Percentiles rank a stretch among this genome's conserved stretches.
phyloP scores from a whole-genome alignment of 176 grass and related monocot species.

The Avena eriantha region DNA sequence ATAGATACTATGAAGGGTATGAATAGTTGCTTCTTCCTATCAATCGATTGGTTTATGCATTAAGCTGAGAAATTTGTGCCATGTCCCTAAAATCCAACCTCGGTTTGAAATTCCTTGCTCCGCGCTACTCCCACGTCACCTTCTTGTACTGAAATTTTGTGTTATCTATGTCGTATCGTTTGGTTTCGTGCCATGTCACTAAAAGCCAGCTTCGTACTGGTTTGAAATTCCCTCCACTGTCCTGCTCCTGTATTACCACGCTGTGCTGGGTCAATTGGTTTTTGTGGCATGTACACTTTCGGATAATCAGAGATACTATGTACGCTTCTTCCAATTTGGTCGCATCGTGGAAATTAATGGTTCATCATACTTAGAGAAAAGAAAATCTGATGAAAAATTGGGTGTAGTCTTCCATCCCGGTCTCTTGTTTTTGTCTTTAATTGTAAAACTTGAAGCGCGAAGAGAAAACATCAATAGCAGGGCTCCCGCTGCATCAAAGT shows the following conservation, averaged over 20 bases:
- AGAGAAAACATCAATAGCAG: slow-evolving; percentile 14
- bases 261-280: background rate
- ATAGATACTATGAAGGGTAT: background rate
- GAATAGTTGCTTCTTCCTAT: background rate
- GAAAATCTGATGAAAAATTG: background rate
- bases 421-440: background rate
- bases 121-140: background rate
- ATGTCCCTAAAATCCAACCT: background rate
- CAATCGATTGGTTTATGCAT: background rate
- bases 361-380: background rate
- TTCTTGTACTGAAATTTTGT: too few relatives aligned
- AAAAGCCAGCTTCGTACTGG: background rate
- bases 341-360: background rate
- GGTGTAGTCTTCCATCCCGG: background rate
- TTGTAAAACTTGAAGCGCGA: background rate
- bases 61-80: background rate
- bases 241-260: background rate
- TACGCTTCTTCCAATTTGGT: background rate
- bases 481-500: background rate
- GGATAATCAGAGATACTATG: background rate
- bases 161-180: too few relatives aligned
- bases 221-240: background rate
- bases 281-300: background rate
- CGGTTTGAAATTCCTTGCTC: background rate
- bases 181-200: background rate